These are phyloP conservation scores for Tolypocladium sp. DNA, from an alignment of 2,329 filamentous ascomycete species.

Conservation along the genomic window DNA sequence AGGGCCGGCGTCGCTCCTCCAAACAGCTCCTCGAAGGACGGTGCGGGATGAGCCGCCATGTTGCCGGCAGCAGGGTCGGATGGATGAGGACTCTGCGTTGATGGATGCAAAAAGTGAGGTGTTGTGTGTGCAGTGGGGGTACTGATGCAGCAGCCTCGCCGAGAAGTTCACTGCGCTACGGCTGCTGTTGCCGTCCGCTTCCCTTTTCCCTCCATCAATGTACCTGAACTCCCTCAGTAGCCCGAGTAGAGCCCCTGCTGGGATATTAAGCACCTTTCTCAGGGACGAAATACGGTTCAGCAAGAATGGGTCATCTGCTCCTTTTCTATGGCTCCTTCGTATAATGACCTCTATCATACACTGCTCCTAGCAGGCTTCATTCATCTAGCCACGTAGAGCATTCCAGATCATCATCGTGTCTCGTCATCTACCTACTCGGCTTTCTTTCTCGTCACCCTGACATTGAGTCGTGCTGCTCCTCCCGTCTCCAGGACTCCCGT, in stretches of 20 bases:
- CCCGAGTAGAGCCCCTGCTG: background rate
- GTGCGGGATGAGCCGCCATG: background rate
- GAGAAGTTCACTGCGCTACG: background rate
- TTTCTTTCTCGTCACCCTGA: background rate
- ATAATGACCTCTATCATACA: background rate
- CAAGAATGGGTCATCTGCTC: background rate
- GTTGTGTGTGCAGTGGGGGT: background rate
- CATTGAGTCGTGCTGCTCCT: slow-evolving; percentile 21
- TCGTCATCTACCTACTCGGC: background rate
- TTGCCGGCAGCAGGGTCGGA: too few species aligned
- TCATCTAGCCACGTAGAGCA: background rate
- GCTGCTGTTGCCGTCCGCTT: background rate
- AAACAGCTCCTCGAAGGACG: background rate
- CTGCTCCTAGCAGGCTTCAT: background rate
- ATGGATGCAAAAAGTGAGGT: background rate
- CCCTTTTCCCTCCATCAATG: background rate
- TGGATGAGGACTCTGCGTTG: background rate
- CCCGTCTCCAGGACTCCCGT: slow-evolving; percentile 26
- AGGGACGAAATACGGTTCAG: too few species aligned
- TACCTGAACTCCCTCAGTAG: background rate
- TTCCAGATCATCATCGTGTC: background rate
- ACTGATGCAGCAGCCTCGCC: background rate
- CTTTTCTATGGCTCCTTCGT: background rate
- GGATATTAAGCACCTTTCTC: background rate
- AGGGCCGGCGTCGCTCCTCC: too few species aligned